Base-by-base conservation (phyloP, 441 rosid species). In the Cnidoscolus chayamansa region DNA sequence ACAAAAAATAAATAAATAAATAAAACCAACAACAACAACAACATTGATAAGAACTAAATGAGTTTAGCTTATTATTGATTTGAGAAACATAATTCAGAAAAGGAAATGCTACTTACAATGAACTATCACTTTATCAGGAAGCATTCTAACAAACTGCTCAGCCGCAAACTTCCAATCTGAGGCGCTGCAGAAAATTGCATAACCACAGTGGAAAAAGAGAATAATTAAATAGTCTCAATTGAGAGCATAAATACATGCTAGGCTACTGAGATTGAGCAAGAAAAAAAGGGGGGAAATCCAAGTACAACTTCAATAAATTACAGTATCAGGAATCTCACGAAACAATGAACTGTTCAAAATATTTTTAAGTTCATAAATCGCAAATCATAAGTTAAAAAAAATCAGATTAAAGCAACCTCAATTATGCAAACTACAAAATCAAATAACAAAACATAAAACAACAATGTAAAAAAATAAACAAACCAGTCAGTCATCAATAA, bases 131-230 rank as follows among this genome's bases (percentile, higher is more conserved):
- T 86, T 86, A 76, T 94, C 88, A 0, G 89, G 96, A 7, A 94
- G 84, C 74, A 4, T 76, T 74, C 77, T 85, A 56, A 88, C 99
- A 78, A 94, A 92, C 74, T 84, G 92, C 81, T 90, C 86, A 1
- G 99, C 97, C 67, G 85, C 99, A 74, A 89, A 94, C 79, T 90
- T 90, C 99, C 98, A 94, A 86, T 94, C 91, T 0, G 82, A 61
- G 25, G 89, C 76, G 79, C 98, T 94, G 92, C 67, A 80, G 10
- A 74, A 70, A 37, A 76, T 40, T 66, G 7, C 70, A 19, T 35
- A 43, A 71, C 17, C 43, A 68, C 20, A 40, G 63, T 67, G 20
- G 72, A 57, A 45, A 53, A 55, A 65, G 3, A 20, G 58, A 31
- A 49, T 16, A 48, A 63, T 13, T 12, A 61, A 67, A 58, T 8